Evolutionary conservation across 1,284 basidiomycete genomes (phyloP).

Genomic region (Caloboletus inedulis): DNA sequence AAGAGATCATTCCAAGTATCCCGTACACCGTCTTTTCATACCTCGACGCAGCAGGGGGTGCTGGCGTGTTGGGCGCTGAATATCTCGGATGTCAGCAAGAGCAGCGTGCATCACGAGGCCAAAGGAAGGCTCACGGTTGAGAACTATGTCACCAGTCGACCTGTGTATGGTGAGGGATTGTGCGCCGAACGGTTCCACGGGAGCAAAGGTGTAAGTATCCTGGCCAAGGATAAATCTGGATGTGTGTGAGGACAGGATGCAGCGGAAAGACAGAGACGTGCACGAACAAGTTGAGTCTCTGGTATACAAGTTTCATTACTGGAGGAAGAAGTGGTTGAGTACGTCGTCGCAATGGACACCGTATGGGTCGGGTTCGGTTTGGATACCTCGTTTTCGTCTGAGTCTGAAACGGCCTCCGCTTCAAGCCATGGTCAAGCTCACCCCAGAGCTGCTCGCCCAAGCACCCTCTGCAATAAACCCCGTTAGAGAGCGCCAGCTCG

Average conservation of each 20-base stretch:
- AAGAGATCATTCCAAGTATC: constrained; percentile 81
- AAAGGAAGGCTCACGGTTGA: constrained; percentile 54
- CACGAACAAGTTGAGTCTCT: constrained; percentile 64
- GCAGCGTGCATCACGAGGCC: not conserved
- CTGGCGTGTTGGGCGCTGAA: constrained; percentile 52
- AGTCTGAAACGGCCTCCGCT: constrained; percentile 42
- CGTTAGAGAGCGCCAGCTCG: constrained; percentile 91
- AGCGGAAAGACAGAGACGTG: not conserved
- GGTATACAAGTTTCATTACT: constrained; percentile 71
- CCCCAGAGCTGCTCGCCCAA: constrained; percentile 83
- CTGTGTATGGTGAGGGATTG: constrained; percentile 70
- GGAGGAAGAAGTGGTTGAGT: constrained; percentile 19
- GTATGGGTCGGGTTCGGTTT: constrained; percentile 2
- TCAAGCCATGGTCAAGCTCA: constrained; percentile 76
- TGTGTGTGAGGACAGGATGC: constrained; percentile 3
- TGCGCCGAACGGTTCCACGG: constrained; percentile 57
- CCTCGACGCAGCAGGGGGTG: constrained; percentile 53
- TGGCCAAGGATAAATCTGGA: constrained; percentile 62
- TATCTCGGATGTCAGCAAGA: constrained; percentile 5
- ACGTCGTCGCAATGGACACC: constrained; percentile 9
- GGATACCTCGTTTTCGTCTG: constrained; percentile 39
- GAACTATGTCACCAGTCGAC: constrained; percentile 65
- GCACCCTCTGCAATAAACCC: constrained; percentile 81
- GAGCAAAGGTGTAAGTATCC: constrained; percentile 75
- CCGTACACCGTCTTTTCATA: constrained; percentile 72